Conservation (phyloP, 2,329 filamentous ascomycete species). For the Aspergillus piperis region DNA sequence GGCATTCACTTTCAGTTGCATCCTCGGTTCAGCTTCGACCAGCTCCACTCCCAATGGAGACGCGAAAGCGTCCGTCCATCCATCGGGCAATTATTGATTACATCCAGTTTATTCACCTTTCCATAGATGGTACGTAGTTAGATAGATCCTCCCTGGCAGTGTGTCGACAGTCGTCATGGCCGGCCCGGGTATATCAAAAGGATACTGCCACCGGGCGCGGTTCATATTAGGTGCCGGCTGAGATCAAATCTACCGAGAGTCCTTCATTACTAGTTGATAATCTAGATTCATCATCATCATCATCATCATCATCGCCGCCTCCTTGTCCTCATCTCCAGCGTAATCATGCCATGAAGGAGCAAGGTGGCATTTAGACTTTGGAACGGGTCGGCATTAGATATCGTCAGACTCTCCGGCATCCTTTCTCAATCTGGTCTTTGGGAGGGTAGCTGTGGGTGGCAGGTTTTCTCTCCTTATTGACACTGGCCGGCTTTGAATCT, state of each 20-base stretch:
- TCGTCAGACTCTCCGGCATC: conserved; percentile 1
- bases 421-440: neutral
- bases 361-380: conserved; percentile 3
- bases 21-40: conserved; percentile 6
- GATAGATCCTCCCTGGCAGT: neutral
- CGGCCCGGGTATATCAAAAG: neutral
- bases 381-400: conserved; percentile 6
- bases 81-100: neutral
- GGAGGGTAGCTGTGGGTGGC: neutral
- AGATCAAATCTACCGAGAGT: neutral
- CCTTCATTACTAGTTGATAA: neutral
- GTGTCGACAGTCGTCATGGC: neutral
- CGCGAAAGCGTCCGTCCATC: neutral
- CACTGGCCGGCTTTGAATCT: neutral
- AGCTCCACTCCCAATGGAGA: neutral
- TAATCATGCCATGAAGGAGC: conserved; percentile 3
- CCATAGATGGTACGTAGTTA: too few relatives aligned
- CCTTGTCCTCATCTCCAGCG: too few relatives aligned
- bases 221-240: neutral
- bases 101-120: too few relatives aligned
- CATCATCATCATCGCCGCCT: too few relatives aligned
- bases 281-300: neutral
- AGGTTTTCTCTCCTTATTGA: neutral
- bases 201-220: neutral
- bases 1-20: conserved; percentile 1